Base-by-base conservation (phyloP, 345 rosid genomes). In the Populus alba region DNA sequence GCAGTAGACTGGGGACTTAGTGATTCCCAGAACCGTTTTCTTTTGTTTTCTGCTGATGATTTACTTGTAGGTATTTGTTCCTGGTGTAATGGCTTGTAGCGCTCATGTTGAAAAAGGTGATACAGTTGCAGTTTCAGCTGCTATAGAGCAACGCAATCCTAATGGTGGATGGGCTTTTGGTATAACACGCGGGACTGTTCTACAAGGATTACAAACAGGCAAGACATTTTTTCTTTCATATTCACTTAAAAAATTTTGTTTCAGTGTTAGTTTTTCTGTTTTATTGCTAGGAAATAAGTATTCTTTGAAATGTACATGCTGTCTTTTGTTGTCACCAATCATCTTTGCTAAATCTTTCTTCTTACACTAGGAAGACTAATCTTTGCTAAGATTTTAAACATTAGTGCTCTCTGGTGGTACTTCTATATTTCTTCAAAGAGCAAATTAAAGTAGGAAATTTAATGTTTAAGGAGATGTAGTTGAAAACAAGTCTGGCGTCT, bases 51-150 rank as follows among this genome's bases (percentile, higher is more conserved):
- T 85, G 41, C 47, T 76, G 69, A 35, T 62, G 29, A 68, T 84
- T 68, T 63, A 77, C 66, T 78, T 86, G 78, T 87, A 96, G 99
- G 91, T 92, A 35, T 96, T 83, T 86, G 98, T 96, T 73, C 99
- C 99, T 68, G 99, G 99, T 86, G 94, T 90, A 62, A 73, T 92
- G 92, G 99, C 98, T 74, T 94, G 99, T 82, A 94, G 97, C 81
- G 90, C 98, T 62, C 97, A 89, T 91, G 99, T 94, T 23, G 99
- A 96, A 88, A 87, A 88, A 88, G 99, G 99, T 74, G 98, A 94
- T 79, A 68, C 41, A 35, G 97, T 96, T 85, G 98, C 99, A 74
- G 98, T 96, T 85, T 94, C 98, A 75, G 99, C 91, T 85, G 97
- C 95, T 33, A 74, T 90, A 51, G 99, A 96, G 89, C 97, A 90